Evolutionary conservation across 2,329 filamentous ascomycete genomes (phyloP).

Genomic region (Fusarium sp.): DNA sequence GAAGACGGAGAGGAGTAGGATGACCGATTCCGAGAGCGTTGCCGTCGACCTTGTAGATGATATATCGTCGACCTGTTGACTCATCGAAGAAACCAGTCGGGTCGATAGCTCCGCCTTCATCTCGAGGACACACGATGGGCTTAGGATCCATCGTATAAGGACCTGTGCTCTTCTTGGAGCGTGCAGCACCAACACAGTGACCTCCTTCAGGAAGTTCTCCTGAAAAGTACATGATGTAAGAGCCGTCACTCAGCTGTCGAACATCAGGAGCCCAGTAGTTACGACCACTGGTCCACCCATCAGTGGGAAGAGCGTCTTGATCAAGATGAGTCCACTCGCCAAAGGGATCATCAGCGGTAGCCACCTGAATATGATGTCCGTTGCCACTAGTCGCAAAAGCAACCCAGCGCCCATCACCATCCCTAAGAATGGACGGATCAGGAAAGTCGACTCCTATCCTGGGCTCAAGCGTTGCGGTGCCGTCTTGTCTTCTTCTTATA

Average conservation of each 20-base stretch:
- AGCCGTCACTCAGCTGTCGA: constrained; percentile 57
- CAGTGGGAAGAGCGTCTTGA: constrained; percentile 65
- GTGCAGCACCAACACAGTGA: constrained; percentile 70
- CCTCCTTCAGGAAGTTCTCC: constrained; percentile 55
- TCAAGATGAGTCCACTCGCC: constrained; percentile 60
- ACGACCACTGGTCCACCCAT: constrained; percentile 63
- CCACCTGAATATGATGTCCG: constrained; percentile 64
- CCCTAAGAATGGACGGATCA: constrained; percentile 63
- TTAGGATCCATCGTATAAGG: constrained; percentile 61
- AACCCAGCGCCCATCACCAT: constrained; percentile 61
- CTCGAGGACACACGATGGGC: constrained; percentile 64
- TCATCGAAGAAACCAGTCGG: constrained; percentile 67
- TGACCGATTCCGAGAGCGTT: constrained; percentile 61
- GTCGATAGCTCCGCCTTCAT: constrained; percentile 71
- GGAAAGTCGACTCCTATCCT: constrained; percentile 57
- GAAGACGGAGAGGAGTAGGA: constrained; percentile 67
- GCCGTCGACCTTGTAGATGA: constrained; percentile 75
- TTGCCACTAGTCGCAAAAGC: constrained; percentile 67
- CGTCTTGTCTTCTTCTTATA: constrained; percentile 22
- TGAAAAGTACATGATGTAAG: constrained; percentile 70
- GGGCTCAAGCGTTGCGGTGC: constrained; percentile 16
- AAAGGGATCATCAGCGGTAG: constrained; percentile 58
- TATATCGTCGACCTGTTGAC: constrained; percentile 63
- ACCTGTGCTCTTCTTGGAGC: constrained; percentile 57
- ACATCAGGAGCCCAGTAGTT: constrained; percentile 74